Base-by-base conservation (phyloP, 2,329 filamentous ascomycete genomes). In the Helminthosporium solani region DNA sequence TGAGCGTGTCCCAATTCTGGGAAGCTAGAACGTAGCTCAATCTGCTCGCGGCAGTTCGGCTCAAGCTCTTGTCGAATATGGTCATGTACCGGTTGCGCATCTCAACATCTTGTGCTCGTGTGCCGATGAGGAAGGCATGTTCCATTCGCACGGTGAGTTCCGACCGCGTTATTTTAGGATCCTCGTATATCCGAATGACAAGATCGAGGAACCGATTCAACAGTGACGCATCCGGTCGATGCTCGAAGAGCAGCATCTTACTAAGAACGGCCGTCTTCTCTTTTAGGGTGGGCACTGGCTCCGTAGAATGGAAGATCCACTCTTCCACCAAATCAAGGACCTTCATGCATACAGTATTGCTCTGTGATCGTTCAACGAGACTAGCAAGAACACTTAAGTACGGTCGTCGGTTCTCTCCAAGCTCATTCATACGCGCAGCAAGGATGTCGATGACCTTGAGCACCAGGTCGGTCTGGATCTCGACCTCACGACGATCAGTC, bases 181-280 rank as follows among this genome's bases (percentile, higher is more conserved):
- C 94, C 64, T 99, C 95, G 67, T 99, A 99, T 49, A 99, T 96
- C 39, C 91, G 85, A 58, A 99, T 95, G 20, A 99, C 94, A 20
- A 99, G 82, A 55, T 97, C 88, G 47, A 99, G 78, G 74, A 97
- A 99, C 65, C 92, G 92, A 57, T 86, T 90, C 46, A 99, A 78
- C 74, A 99, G 85, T 0, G 86, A 90, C 25, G 85, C 82, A 64
- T 97, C 92, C 21, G 80, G 74, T 31, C 94, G 82, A 46, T 88
- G 84, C 71, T 99, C 94, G 58, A 99, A 99, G 0, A 91, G 85
- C 14, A 97, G 76, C 94, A 99, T 99, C 74, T 99, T 99, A 61
- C 95, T 91, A n/a, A 99, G 75, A 1, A 99, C 94, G 1, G 95
- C 95, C 0, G 92, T 97, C 76, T 99, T 99, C 72, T 99, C 95